Base-by-base conservation (phyloP, 139 green algal species). In the Mesotaenium endlicherianum region DNA sequence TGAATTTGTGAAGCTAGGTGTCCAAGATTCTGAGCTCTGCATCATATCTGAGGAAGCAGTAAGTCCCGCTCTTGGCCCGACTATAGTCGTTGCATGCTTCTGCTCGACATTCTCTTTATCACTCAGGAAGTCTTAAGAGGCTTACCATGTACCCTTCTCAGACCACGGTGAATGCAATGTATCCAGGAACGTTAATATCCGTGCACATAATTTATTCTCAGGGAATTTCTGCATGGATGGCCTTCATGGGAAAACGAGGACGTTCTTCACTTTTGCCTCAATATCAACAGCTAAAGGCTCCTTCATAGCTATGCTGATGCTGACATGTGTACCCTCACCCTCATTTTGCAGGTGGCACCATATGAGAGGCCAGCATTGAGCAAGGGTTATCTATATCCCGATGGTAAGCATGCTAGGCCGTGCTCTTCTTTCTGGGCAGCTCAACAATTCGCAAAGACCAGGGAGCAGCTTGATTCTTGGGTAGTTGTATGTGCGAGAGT, bases 301-400 rank as follows among this genome's bases (percentile, higher is more conserved):
- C n/a, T n/a, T n/a, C n/a, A n/a, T n/a, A n/a, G n/a, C n/a, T n/a
- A n/a, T n/a, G n/a, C n/a, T n/a, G n/a, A n/a, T n/a, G n/a, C n/a
- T n/a, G n/a, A n/a, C n/a, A n/a, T n/a, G n/a, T 14, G 2, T 17
- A 36, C 34, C 78, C 34, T n/a, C 60, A 5, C 70, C 5, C 11
- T 34, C 38, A 34, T 75, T 5, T 34, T 2, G 16, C 75, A 93
- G 4, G 74, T 85, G 49, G 82, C 76, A 77, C 82, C 82, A 0
- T 98, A 98, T 74, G 95, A 98, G 87, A 90, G 95, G 26, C 95
- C 95, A 4, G 94, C 95, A 0, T 90, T 98, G 0, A 92, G 80
- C 68, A 98, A 98, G 86, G 95, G 88, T 0, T 98, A 97, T 85
- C 90, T 98, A 1, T 82, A 93, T 20, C 71, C 82, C 17, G 82